phyloP scores from a whole-genome alignment of 441 rosid genomes.

The Melianthus villosus region DNA sequence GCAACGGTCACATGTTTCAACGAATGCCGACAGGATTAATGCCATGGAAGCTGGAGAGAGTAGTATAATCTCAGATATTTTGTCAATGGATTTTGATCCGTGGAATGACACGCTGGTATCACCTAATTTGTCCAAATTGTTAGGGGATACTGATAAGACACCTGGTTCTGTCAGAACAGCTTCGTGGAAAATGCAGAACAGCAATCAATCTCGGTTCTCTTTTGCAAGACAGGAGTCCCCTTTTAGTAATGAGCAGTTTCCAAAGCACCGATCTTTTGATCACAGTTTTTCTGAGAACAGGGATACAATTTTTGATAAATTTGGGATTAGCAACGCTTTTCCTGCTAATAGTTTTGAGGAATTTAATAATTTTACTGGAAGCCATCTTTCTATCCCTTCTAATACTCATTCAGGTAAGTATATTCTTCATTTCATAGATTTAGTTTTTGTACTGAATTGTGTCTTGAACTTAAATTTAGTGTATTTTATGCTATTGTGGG shows the following conservation, averaged over 20 bases:
- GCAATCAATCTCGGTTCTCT: slow-evolving; percentile 78
- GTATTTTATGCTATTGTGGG: background rate
- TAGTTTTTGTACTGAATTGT: background rate
- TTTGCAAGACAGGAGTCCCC: slow-evolving; percentile 72
- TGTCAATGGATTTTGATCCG: slow-evolving; percentile 67
- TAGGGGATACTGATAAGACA: slow-evolving; percentile 39
- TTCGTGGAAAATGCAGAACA: slow-evolving; percentile 45
- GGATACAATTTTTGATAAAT: slow-evolving; percentile 24
- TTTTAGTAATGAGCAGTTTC: slow-evolving; percentile 26
- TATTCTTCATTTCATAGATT: background rate
- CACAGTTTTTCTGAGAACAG: slow-evolving; percentile 27
- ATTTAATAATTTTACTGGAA: slow-evolving; percentile 19
- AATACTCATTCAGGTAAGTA: slow-evolving; percentile 45
- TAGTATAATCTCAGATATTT: slow-evolving; percentile 57
- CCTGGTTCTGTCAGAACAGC: slow-evolving; percentile 31
- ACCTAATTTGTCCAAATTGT: slow-evolving; percentile 42
- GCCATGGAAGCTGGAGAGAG: too few species aligned
- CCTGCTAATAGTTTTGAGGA: slow-evolving; percentile 32
- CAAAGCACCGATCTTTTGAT: slow-evolving; percentile 18
- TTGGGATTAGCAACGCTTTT: slow-evolving; percentile 35
- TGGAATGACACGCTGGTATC: slow-evolving; percentile 66
- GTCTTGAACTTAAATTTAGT: background rate
- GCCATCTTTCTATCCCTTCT: slow-evolving; percentile 30
- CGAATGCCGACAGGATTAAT: too few species aligned
- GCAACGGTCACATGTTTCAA: too few species aligned